phyloP scores from a whole-genome alignment of 176 grass and related monocot genomes.

The Lolium multiflorum region DNA sequence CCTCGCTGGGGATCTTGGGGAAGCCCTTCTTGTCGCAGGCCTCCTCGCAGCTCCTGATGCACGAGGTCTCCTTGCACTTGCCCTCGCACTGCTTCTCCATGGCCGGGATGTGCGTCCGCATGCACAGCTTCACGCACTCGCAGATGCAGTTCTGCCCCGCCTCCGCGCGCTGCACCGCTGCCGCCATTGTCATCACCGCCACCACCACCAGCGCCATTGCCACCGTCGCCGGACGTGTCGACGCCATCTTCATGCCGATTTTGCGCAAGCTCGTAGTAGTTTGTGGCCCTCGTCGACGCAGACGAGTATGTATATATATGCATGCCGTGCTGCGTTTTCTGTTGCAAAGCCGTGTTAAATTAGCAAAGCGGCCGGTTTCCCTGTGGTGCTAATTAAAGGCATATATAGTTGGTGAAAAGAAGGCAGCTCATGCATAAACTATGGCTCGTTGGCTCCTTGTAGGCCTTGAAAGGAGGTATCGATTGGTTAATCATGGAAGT shows the following conservation, averaged over 20 bases:
- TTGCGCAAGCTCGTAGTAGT: background rate
- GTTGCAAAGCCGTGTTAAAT: background rate
- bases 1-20: conserved; percentile 38
- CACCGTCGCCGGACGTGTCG: background rate
- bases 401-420: background rate
- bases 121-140: conserved; percentile 63
- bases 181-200: background rate
- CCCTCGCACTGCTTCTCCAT: conserved; percentile 35
- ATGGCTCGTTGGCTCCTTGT: background rate
- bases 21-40: conserved; percentile 45
- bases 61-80: conserved; percentile 40
- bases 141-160: conserved; percentile 62
- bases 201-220: background rate
- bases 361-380: background rate
- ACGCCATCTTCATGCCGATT: background rate
- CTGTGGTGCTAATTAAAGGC: background rate
- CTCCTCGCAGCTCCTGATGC: conserved; percentile 43
- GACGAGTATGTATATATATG: background rate
- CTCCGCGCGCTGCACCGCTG: conserved; percentile 36
- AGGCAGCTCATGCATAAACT: background rate
- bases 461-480: conserved; percentile 32
- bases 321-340: background rate
- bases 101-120: conserved; percentile 29
- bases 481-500: conserved; percentile 42
- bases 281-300: background rate